phyloP scores from a whole-genome alignment of 2,329 filamentous ascomycete species.

The Fusarium chuoi region DNA sequence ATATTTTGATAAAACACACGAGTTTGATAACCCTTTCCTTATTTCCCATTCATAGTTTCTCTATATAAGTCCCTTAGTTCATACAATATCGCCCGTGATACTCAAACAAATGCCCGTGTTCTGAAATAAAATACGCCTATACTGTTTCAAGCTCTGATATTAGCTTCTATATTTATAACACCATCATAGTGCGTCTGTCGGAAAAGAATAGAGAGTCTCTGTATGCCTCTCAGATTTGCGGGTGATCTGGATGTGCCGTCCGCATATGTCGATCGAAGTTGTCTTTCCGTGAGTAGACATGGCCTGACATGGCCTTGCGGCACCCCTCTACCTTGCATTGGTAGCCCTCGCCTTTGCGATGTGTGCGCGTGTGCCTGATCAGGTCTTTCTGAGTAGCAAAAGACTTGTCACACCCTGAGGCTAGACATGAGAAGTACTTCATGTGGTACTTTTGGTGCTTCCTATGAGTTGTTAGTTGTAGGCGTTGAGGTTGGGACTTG shows the following conservation, averaged over 20 bases:
- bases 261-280: constrained; percentile 45
- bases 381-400: constrained; percentile 44
- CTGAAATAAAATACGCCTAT: constrained; percentile 14
- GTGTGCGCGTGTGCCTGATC: constrained; percentile 40
- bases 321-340: constrained; percentile 42
- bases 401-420: constrained; percentile 39
- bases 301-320: constrained; percentile 42
- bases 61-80: constrained; percentile 1
- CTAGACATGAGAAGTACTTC: constrained; percentile 44
- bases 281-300: constrained; percentile 44
- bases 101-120: constrained; percentile 22
- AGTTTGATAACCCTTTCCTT: neutral
- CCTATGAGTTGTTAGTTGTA: constrained; percentile 21
- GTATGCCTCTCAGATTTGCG: constrained; percentile 38
- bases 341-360: constrained; percentile 43
- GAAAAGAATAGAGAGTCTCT: constrained; percentile 28
- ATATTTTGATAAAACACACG: neutral
- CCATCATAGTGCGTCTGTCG: constrained; percentile 27
- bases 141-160: constrained; percentile 6
- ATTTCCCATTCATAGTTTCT: neutral
- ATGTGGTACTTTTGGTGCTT: constrained; percentile 46
- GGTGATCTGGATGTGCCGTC: constrained; percentile 42
- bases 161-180: constrained; percentile 13
- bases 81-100: constrained; percentile 17
- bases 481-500: neutral